Evolutionary conservation across 202 grass and related monocot genomes (phyloP).

Genomic region (Musa balbisiana): DNA sequence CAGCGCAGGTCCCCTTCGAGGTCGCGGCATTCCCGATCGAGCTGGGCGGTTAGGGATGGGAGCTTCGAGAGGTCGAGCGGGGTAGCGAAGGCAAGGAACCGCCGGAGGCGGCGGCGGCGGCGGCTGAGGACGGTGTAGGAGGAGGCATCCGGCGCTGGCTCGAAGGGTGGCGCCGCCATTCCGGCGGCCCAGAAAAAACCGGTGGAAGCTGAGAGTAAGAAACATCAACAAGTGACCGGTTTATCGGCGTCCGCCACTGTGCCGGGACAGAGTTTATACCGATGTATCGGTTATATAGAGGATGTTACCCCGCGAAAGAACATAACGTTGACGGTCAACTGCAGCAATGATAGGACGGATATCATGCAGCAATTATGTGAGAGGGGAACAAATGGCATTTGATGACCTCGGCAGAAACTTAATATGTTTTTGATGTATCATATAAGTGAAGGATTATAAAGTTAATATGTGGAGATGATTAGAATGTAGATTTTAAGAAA

Average conservation of each 20-base stretch:
- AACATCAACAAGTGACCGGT: background rate
- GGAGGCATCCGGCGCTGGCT: slow-evolving; percentile 6
- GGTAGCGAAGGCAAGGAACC: slow-evolving; percentile 49
- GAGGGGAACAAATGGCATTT: no score
- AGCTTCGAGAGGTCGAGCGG: slow-evolving; percentile 38
- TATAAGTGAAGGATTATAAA: no score
- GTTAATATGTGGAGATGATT: no score
- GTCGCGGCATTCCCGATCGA: slow-evolving; percentile 58
- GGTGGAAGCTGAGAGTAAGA: no score
- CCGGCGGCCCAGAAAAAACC: background rate
- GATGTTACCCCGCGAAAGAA: no score
- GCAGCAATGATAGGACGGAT: no score
- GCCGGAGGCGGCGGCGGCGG: slow-evolving; percentile 21
- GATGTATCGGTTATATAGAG: background rate
- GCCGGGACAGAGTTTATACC: background rate
- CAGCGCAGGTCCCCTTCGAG: slow-evolving; percentile 33
- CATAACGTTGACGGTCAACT: no score
- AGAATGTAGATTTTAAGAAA: no score
- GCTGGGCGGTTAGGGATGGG: slow-evolving; percentile 38
- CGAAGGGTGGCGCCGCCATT: slow-evolving; percentile 20
- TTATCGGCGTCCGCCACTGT: background rate
- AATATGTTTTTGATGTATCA: no score
- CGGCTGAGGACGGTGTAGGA: background rate
- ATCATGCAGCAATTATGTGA: no score
- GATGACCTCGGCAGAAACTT: no score